Evolutionary conservation across 2,329 filamentous ascomycete species (phyloP).

Genomic region (Aciculosporium take): DNA sequence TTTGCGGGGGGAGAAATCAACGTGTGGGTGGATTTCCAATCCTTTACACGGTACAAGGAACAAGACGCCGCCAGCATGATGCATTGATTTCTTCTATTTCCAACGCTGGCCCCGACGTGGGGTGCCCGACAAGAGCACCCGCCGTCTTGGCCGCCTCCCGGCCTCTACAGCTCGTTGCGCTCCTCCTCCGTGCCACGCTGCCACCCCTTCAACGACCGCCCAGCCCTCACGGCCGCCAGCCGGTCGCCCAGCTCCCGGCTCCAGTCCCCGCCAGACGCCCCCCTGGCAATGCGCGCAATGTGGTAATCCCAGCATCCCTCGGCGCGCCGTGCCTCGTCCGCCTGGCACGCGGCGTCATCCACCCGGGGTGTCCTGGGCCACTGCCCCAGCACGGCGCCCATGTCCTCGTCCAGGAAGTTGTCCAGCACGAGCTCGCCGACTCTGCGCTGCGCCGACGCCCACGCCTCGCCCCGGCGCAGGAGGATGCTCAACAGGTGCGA

Average conservation of each 20-base stretch:
- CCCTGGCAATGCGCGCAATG: constrained; percentile 25
- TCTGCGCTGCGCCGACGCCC: constrained; percentile 37
- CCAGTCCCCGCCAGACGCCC: constrained; percentile 28
- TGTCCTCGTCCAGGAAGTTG: constrained; percentile 51
- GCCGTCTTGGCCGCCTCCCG: too few species aligned
- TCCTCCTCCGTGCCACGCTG: constrained; percentile 8
- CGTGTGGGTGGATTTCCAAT: too few species aligned
- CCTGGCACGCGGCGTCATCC: constrained; percentile 23
- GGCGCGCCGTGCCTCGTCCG: constrained; percentile 16
- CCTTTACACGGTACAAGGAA: too few species aligned
- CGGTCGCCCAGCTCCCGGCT: constrained; percentile 26
- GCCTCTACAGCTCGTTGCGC: constrained; percentile 22
- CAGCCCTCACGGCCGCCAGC: constrained; percentile 19
- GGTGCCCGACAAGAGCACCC: too few species aligned
- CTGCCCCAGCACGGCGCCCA: constrained; percentile 42
- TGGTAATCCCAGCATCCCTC: constrained; percentile 48
- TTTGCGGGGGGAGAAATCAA: too few species aligned
- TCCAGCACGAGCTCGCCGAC: constrained; percentile 46
- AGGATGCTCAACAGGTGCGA: constrained; percentile 38
- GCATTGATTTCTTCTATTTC: too few species aligned
- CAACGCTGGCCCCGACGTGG: too few species aligned
- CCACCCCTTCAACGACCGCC: too few species aligned
- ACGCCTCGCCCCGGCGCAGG: constrained; percentile 28
- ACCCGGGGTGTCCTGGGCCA: constrained; percentile 33
- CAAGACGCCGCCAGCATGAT: too few species aligned